A percentile compares a stretch with the other conserved stretches of the same genome.
Evolutionary conservation across 1,284 basidiomycete genomes (phyloP).

Genomic region (Ustilago tritici): DNA sequence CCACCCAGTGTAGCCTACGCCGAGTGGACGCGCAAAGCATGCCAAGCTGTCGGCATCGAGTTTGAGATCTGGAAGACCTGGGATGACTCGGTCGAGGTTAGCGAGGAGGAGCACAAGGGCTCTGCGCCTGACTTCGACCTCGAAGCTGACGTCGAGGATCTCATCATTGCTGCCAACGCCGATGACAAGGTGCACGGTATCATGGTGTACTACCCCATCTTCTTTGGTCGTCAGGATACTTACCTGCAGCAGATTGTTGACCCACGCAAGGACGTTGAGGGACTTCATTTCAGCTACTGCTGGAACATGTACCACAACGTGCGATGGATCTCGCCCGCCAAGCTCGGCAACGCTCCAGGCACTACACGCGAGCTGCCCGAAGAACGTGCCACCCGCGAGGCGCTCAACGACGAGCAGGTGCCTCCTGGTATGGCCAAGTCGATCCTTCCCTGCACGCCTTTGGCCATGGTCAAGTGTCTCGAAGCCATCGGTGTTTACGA

Average conservation of each 20-base stretch:
- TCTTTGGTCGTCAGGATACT: constrained; percentile 79
- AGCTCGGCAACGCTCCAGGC: constrained; percentile 67
- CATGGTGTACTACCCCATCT: constrained; percentile 78
- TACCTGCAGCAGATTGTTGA: constrained; percentile 95
- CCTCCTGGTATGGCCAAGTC: constrained; percentile 88
- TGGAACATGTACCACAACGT: constrained; percentile 70
- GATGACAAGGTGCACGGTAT: constrained; percentile 89
- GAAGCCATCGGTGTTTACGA: constrained; percentile 94
- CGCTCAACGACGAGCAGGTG: constrained; percentile 50
- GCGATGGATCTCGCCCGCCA: constrained; percentile 65
- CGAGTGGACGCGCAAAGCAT: constrained; percentile 92
- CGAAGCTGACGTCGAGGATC: constrained; percentile 73
- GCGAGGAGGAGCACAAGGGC: constrained; percentile 77
- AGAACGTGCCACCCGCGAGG: constrained; percentile 46
- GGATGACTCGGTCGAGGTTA: constrained; percentile 60
- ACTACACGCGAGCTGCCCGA: constrained; percentile 60
- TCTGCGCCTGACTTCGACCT: constrained; percentile 79
- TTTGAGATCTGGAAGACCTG: constrained; percentile 75
- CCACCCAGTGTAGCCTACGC: constrained; percentile 91
- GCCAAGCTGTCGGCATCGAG: constrained; percentile 86
- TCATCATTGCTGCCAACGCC: constrained; percentile 77
- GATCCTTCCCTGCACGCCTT: constrained; percentile 94
- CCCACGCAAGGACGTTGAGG: constrained; percentile 96
- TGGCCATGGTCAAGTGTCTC: constrained; percentile 92
- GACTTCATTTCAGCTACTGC: constrained; percentile 79